Conservation (phyloP, 331 rosid species). For the Prunus yedoensis region DNA sequence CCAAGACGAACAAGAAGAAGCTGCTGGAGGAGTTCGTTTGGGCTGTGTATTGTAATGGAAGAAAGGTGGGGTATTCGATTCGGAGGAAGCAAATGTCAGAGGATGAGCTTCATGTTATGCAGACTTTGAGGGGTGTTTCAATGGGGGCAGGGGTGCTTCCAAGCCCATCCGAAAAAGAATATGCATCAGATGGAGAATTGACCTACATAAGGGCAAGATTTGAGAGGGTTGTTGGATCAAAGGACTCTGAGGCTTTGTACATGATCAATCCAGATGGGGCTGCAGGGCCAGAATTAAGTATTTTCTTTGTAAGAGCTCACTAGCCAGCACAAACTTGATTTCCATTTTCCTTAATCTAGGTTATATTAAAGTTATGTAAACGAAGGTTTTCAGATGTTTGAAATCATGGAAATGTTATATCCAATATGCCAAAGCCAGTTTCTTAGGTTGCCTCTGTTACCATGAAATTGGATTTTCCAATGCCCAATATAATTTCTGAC, state of each 20-base stretch:
- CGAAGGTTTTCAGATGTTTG: background rate
- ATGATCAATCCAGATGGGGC: slow-evolving; percentile 90
- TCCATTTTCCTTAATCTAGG: slow-evolving; percentile 2
- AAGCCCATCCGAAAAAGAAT: slow-evolving; percentile 44
- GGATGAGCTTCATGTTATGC: slow-evolving; percentile 89
- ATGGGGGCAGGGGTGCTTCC: slow-evolving; percentile 99
- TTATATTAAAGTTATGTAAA: slow-evolving; percentile 2
- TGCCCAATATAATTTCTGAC: too few species aligned
- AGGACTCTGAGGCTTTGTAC: slow-evolving; percentile 80
- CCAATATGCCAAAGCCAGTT: too few species aligned
- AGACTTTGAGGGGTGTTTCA: slow-evolving; percentile 83
- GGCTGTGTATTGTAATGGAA: slow-evolving; percentile 93
- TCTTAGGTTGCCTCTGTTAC: too few species aligned
- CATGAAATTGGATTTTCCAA: too few species aligned
- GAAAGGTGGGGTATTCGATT: slow-evolving; percentile 82
- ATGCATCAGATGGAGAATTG: slow-evolving; percentile 65
- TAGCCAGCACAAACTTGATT: slow-evolving; percentile 9
- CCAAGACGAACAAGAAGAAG: slow-evolving; percentile 73
- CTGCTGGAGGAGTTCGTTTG: slow-evolving; percentile 79
- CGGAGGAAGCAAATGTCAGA: slow-evolving; percentile 76
- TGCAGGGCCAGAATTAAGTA: slow-evolving; percentile 76
- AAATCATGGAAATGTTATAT: too few species aligned
- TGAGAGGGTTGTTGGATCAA: slow-evolving; percentile 84
- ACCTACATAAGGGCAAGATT: slow-evolving; percentile 86
- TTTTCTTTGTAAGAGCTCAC: slow-evolving; percentile 80